Evolutionary conservation across 768 basidiomycete species (phyloP), one percentile per base, ranked within the genome.

Genomic region (Russula abietina): DNA sequence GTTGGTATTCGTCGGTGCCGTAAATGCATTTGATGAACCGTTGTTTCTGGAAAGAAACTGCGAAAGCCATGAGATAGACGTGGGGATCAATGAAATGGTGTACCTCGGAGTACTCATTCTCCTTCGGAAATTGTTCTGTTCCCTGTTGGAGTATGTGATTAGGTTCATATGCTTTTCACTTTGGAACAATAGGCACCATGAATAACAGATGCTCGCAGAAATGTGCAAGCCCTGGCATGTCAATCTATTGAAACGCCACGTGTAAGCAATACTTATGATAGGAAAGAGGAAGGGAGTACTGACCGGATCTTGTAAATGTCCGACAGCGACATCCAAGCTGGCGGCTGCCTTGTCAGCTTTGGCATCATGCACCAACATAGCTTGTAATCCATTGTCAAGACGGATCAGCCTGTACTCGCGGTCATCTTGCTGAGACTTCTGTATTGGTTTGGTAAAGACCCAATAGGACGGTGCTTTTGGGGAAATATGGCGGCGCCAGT

Each of bases 191-290:
- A 9, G 85, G 65, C 69, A 93, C 95, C 87, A 99, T 92, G 75
- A 99, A 99, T 65, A 97, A 75, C 54, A 99, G 72, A 73, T 99
- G 96, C 73, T 99, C 96, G 75, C 94, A 95, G 71, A 95, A 95
- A 74, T 96, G 93, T 53, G 93, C 93, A 49, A 95, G 80, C 12
- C 93, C 93, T 11, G 91, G 93, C 82, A 94, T 89, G 71, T 96
- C 93, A 71, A 82, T 85, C 85, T 91, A 55, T 32, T 24, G 10
- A 0, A 28, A 39, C 11, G 32, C 32, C 24, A 48, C 43, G 48
- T 22, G n/a, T 36, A 6, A 38, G 53, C 36, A 22, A 19, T 55
- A 19, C 24, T 22, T 19, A 45, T n/a, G 16, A 39, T 46, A 22
- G 28, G 26, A 30, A 48, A 9, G 14, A 9, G 39, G 14, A 49